Evolutionary conservation across 2,329 filamentous ascomycete genomes (phyloP).

Genomic region (Lasiodiplodia sp.): DNA sequence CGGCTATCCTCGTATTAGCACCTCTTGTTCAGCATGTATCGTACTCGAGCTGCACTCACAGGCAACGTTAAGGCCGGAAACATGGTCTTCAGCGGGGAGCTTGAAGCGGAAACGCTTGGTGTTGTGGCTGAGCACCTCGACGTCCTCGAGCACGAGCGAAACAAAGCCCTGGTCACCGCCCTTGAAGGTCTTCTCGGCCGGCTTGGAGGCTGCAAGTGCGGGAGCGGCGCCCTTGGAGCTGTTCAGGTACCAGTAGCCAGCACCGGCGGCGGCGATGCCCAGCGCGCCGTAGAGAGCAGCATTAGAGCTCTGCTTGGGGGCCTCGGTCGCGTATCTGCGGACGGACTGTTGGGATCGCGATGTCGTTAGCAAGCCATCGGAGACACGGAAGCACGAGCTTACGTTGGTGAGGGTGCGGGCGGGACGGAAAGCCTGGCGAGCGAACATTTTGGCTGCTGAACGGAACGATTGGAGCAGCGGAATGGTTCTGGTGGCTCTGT

Average conservation of each 20-base stretch:
- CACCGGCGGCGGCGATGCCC: constrained; percentile 61
- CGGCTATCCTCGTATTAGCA: constrained; percentile 55
- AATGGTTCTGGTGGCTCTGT: neutral
- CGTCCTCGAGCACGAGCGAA: constrained; percentile 77
- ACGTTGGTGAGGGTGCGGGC: constrained; percentile 52
- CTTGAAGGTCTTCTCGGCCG: constrained; percentile 65
- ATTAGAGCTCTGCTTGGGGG: constrained; percentile 65
- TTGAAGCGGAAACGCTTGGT: constrained; percentile 92
- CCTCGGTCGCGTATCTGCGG: constrained; percentile 75
- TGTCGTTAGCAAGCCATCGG: constrained; percentile 29
- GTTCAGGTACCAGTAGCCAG: constrained; percentile 63
- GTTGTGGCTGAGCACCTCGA: constrained; percentile 89
- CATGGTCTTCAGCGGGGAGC: constrained; percentile 81
- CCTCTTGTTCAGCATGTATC: neutral
- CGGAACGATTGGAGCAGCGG: constrained; percentile 14
- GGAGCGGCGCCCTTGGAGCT: constrained; percentile 35
- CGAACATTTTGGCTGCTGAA: constrained; percentile 48
- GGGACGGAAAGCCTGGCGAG: constrained; percentile 52
- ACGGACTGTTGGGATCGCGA: constrained; percentile 58
- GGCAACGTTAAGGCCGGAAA: constrained; percentile 81
- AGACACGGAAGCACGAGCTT: constrained; percentile 34
- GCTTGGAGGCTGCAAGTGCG: constrained; percentile 45
- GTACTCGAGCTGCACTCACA: constrained; percentile 57
- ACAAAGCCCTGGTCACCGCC: constrained; percentile 92
- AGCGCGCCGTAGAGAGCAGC: constrained; percentile 67